Evolutionary conservation across 129 eudicot species (phyloP), one percentile per base, ranked within the genome.

Genomic region (Flaveria bidentis): DNA sequence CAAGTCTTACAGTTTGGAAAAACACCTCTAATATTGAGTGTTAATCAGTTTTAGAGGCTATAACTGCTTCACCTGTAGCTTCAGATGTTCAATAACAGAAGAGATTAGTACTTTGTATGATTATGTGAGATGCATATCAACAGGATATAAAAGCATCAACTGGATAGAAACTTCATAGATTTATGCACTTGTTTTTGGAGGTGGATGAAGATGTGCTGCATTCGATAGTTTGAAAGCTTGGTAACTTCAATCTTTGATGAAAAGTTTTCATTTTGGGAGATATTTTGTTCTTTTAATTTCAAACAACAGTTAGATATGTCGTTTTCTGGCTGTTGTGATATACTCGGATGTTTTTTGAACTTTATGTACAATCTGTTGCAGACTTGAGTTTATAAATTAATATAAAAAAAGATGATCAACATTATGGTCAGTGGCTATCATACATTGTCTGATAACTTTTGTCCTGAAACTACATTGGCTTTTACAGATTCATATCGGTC

Each of bases 1-100:
- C 84, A 92, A 88, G 69, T 95, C 97, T 67, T 89, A 77, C 69
- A 90, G 89, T 66, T 67, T 91, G 96, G 99, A 91, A 83, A 23
- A 80, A 80, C 15, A 80, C 85, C 9, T 86, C 90, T 0, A 81
- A 47, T 76, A 82, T 56, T n/a, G 96, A 87, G 61, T 84, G 84
- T 45, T 85, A 87, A 18, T 85, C 99, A 5, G 88, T 95, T 83
- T 83, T 95, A 82, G 97, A 89, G 74, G 91, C 88, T 39, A 62
- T 82, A 82, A 80, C 89, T 67, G 76, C 69, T 42, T 76, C 91
- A 20, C 78, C 87, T 20, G 72, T 16, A 57, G 81, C 78, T 67
- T 12, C 69, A 8, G 82, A 78, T 49, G 69, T 52, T 28, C 83
- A 84, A 75, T 86, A 68, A 78, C 72, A 56, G 5, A 33, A 55